Conservation (phyloP, 2,329 filamentous ascomycete species). For the Arthrobotrys entomopaga region DNA sequence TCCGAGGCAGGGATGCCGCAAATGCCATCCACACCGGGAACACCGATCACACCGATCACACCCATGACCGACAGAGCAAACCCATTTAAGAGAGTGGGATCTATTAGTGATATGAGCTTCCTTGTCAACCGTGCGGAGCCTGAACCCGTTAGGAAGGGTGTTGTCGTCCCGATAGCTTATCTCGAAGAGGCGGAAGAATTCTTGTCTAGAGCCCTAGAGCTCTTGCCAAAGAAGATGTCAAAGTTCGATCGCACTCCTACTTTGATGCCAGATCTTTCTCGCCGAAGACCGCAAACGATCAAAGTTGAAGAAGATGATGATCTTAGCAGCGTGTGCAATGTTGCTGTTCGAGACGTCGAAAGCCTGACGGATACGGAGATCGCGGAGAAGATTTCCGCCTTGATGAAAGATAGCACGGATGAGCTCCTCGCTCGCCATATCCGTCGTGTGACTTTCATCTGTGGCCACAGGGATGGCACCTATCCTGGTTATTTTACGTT, state of each 20-base stretch:
- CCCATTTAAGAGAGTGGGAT: conserved; percentile 84
- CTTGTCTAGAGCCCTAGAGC: conserved; percentile 83
- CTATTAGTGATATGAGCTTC: conserved; percentile 96
- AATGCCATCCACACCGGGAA: conserved; percentile 78
- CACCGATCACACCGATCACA: conserved; percentile 69
- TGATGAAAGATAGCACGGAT: conserved; percentile 82
- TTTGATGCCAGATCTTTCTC: conserved; percentile 78
- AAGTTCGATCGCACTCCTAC: conserved; percentile 67
- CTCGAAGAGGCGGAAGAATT: conserved; percentile 93
- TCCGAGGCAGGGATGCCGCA: conserved; percentile 84
- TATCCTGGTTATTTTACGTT: conserved; percentile 99
- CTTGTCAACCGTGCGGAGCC: conserved; percentile 76
- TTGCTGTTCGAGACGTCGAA: conserved; percentile 90
- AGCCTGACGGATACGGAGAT: conserved; percentile 83
- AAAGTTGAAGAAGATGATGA: conserved; percentile 69
- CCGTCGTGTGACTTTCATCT: conserved; percentile 94
- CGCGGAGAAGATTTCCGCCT: conserved; percentile 75
- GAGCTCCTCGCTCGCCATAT: conserved; percentile 84
- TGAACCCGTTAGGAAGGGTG: conserved; percentile 88
- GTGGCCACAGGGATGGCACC: conserved; percentile 89
- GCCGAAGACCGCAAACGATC: conserved; percentile 70
- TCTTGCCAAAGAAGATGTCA: conserved; percentile 71
- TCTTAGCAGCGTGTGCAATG: conserved; percentile 89
- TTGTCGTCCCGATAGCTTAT: conserved; percentile 92
- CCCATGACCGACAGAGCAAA: conserved; percentile 71